A percentile compares a stretch with the other conserved stretches of the same genome.
Evolutionary conservation across 192 early-diverging fungal genomes (phyloP).

Genomic region (Physocladia obscura): DNA sequence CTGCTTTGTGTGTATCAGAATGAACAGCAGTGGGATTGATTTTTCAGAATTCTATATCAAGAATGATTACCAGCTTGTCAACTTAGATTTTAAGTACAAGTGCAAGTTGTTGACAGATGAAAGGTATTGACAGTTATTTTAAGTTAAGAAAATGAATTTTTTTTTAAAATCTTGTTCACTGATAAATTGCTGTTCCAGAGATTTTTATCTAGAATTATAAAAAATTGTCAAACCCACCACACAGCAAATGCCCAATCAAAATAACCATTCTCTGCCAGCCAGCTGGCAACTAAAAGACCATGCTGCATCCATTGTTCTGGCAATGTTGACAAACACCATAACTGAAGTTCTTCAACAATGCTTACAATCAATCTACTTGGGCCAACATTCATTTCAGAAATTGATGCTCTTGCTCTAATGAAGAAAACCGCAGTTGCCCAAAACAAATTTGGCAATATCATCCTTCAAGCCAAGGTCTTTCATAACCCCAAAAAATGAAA

Average conservation of each 20-base stretch:
- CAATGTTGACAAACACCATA: conserved; percentile 23
- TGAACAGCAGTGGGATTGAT: too few species aligned
- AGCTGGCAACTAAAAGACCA: conserved; percentile 24
- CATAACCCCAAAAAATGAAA: too few species aligned
- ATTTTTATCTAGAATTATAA: too few species aligned
- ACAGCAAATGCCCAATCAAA: conserved; percentile 17
- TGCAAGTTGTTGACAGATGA: too few species aligned
- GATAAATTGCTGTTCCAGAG: too few species aligned
- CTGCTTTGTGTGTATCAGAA: too few species aligned
- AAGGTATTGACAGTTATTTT: too few species aligned
- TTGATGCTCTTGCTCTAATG: conserved; percentile 23
- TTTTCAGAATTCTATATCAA: too few species aligned
- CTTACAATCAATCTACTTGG: conserved; percentile 14
- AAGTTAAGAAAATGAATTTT: too few species aligned
- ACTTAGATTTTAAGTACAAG: too few species aligned
- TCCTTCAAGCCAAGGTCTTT: conserved; percentile 12
- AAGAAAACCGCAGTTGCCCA: conserved; percentile 22
- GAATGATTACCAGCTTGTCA: too few species aligned
- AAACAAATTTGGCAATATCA: background rate
- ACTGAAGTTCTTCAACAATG: background rate
- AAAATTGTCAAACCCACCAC: background rate
- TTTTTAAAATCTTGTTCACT: too few species aligned
- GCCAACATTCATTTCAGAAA: conserved; percentile 25
- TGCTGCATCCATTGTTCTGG: conserved; percentile 1
- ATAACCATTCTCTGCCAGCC: conserved; percentile 1